Base-by-base conservation (phyloP, 2,329 filamentous ascomycete species). In the Apiospora phragmitis region DNA sequence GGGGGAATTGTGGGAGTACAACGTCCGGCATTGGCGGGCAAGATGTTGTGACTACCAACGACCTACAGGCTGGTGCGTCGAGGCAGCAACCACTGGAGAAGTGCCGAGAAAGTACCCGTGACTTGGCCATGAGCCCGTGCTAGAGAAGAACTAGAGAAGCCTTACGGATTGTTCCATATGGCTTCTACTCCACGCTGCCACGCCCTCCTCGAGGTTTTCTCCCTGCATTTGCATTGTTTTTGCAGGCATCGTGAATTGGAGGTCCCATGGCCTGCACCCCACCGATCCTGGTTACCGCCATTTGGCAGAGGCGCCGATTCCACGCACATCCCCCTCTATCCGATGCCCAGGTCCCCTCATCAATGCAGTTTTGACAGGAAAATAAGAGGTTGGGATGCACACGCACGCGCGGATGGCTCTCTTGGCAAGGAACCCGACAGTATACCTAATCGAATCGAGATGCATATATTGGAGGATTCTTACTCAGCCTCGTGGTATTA, bases 91-190 rank as follows among this genome's bases (percentile, higher is more conserved):
- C 18, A n/a, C 29, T 62, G 18, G 55, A 62, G 55, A 62, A 62
- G 55, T 62, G 32, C 55, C 55, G 32, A 38, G 32, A 11, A 38
- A 38, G 55, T 62, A 62, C 55, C 55, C 29, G 55, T 5, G 55
- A 62, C 55, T 62, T 38, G 11, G 55, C 18, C 55, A 18, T 62
- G 55, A 14, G 8, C 32, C 55, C 9, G 55, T 21, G 11, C 55
- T 62, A n/a, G 51, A 59, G 29, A 59, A 35, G 14, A 3, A n/a
- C n/a, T 21, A 7, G 14, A 21, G 32, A 68, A 45, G 67, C 67
- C 67, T 45, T 68, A 68, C 67, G 45, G 67, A 67, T 67, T 55
- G 67, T 68, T 68, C 67, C 67, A 68, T 68, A 47, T 41, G 41
- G 43, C 67, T 68, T 68, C 67, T 49, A 55, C 67, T 68, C 67